These are phyloP conservation scores for Zymoseptoria ardabiliae DNA, from an alignment of 2,329 filamentous ascomycete genomes.

Conservation along the genomic window DNA sequence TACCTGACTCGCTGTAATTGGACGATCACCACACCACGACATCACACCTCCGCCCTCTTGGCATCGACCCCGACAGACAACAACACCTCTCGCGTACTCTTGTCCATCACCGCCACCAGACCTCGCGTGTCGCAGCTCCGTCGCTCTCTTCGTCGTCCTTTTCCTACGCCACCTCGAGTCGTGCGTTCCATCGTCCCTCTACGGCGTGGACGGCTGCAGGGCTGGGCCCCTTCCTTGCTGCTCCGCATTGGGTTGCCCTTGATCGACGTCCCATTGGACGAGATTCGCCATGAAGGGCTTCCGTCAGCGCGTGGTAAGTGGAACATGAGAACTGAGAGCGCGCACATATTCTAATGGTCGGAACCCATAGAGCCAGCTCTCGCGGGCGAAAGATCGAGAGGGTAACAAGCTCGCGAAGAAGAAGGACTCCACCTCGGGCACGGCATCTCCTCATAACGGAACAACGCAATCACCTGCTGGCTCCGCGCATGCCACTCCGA, in stretches of 20 bases:
- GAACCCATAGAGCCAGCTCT: slow-evolving; percentile 66
- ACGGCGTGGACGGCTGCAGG: slow-evolving; percentile 3
- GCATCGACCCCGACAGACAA: not conserved
- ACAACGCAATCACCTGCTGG: slow-evolving; percentile 51
- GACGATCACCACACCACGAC: not conserved
- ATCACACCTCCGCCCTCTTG: not conserved
- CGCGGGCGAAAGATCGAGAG: slow-evolving; percentile 54
- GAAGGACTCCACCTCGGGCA: slow-evolving; percentile 55
- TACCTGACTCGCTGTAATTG: not conserved
- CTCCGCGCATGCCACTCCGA: slow-evolving; percentile 65
- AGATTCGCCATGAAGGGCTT: slow-evolving; percentile 76
- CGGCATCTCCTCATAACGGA: slow-evolving; percentile 61
- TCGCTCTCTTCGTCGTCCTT: not conserved
- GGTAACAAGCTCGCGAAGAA: slow-evolving; percentile 64
- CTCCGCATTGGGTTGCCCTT: slow-evolving; percentile 25
- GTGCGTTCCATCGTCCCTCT: not conserved
- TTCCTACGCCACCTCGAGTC: not conserved
- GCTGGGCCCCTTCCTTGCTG: slow-evolving; percentile 19
- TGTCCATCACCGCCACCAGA: not conserved
- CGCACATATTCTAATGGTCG: slow-evolving; percentile 18
- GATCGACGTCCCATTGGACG: slow-evolving; percentile 11
- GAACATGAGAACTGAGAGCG: slow-evolving; percentile 13
- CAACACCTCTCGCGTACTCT: not conserved
- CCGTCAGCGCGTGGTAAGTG: slow-evolving; percentile 89
- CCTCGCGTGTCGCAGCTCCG: not conserved